These are phyloP conservation scores for Chaetoscypha palmicola DNA, from an alignment of 2,329 filamentous ascomycete genomes.

Conservation along the genomic window DNA sequence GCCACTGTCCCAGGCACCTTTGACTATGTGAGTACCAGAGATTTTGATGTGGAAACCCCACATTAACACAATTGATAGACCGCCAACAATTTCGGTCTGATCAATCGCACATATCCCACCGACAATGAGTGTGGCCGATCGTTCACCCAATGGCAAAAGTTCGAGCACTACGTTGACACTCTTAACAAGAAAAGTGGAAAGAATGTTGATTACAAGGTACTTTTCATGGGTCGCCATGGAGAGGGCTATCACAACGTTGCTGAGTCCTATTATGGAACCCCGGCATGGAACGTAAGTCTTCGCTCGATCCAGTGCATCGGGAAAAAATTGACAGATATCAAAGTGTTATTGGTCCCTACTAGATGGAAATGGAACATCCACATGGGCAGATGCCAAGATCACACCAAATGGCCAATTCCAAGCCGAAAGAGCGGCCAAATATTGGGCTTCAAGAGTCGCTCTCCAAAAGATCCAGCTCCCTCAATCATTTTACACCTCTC, in stretches of 20 bases:
- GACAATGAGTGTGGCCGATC: conserved; percentile 38
- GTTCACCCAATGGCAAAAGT: conserved; percentile 59
- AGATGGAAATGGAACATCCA: conserved; percentile 55
- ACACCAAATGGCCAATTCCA: conserved; percentile 51
- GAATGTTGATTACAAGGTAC: conserved; percentile 53
- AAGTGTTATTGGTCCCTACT: conserved; percentile 59
- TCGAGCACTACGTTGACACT: conserved; percentile 48
- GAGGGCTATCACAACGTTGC: conserved; percentile 48
- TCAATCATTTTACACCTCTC: conserved; percentile 57
- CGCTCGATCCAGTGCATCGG: background rate
- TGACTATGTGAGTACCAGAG: conserved; percentile 49
- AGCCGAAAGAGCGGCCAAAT: conserved; percentile 49
- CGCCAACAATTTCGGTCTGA: conserved; percentile 56
- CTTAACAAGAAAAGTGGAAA: conserved; percentile 43
- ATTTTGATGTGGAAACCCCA: background rate
- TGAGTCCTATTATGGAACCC: conserved; percentile 59
- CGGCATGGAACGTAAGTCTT: conserved; percentile 56
- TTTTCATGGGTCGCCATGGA: conserved; percentile 45
- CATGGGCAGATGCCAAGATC: conserved; percentile 58
- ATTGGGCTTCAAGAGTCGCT: conserved; percentile 49
- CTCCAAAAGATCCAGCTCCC: conserved; percentile 52
- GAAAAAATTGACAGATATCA: background rate
- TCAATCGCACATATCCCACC: conserved; percentile 54
- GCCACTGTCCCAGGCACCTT: conserved; percentile 49
- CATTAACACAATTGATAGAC: conserved; percentile 36